These are phyloP conservation scores for Physcomitrium patens DNA, from an alignment of 225 moss, liverwort and hornwort species.

Conservation along the genomic window DNA sequence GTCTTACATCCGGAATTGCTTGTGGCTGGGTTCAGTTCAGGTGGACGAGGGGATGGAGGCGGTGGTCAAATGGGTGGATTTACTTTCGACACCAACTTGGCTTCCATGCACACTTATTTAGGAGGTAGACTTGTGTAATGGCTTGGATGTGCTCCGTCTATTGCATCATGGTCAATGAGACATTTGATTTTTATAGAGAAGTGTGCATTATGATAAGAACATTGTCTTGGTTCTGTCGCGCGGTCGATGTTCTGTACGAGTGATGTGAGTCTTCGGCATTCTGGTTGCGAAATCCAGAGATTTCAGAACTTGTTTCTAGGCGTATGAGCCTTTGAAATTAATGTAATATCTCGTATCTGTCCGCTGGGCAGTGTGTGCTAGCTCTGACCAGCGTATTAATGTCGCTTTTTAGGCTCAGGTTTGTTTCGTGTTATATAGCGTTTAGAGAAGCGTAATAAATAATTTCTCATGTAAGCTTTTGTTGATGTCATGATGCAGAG, in stretches of 20 bases:
- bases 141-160: neutral
- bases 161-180: conserved; percentile 12
- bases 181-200: conserved; percentile 12
- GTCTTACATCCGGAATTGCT: conserved; percentile 24
- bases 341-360: neutral
- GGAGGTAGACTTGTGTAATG: conserved; percentile 63
- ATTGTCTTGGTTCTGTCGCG: conserved; percentile 6
- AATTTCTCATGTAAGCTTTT: conserved; percentile 14
- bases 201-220: conserved; percentile 16
- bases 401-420: conserved; percentile 20
- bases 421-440: conserved; percentile 14
- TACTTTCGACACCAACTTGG: conserved; percentile 88
- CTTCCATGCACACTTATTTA: conserved; percentile 85
- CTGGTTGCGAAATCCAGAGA: neutral
- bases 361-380: conserved; percentile 20
- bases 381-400: conserved; percentile 22
- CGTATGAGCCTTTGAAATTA: conserved; percentile 12
- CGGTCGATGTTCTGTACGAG: conserved; percentile 10
- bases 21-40: conserved; percentile 55
- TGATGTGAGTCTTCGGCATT: conserved; percentile 21
- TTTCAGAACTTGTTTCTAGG: conserved; percentile 9
- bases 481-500: conserved; percentile 53
- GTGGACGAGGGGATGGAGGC: conserved; percentile 71
- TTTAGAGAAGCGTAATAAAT: conserved; percentile 8
- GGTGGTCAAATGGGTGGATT: conserved; percentile 85